Evolutionary conservation across 495 filamentous ascomycete species (phyloP), one percentile per base, ranked within the genome.

Genomic region (Neurospora intermedia): DNA sequence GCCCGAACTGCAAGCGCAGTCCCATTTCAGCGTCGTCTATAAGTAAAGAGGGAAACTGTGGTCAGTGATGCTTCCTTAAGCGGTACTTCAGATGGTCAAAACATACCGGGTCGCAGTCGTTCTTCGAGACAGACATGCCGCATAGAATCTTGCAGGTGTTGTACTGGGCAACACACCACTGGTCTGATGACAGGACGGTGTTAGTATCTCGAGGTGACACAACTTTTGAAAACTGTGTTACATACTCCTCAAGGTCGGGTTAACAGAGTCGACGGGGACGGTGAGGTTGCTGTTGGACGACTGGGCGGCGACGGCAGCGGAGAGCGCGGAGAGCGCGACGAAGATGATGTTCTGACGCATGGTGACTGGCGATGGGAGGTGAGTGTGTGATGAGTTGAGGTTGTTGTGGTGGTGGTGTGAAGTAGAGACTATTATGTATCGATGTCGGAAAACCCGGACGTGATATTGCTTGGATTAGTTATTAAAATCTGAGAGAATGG

Each of bases 81-180:
- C 9, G 43, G 10, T 18, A 6, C 3, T 43, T 38, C n/a, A 41
- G 54, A 54, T 13, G n/a, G 15, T n/a, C 20, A 41, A 11, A n/a
- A 70, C 77, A 66, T 77, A 83, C 80, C 23, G 73, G n/a, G 9
- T 76, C 42, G 76, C 81, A 83, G 35, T 70, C 62, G 69, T 83
- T 81, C 27, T 35, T 70, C 16, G 46, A 70, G 9, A 73, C 31
- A 70, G 15, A 43, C 27, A 46, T 39, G 40, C 27, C 74, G 78
- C 82, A 83, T 69, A 83, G 82, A 8, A 66, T 69, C 42, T 69
- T 42, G 78, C 82, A 83, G 27, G 80, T 77, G 77, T 82, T 78
- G 69, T 74, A 77, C 79, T 83, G 69, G 43, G 76, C 78, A 23
- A 71, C 74, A 77, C 82, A 83, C 82, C 82, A 83, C 27, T 72